A percentile compares a stretch with the other conserved stretches of the same genome.
phyloP scores from a whole-genome alignment of 225 moss, liverwort and hornwort genomes.

The Rhytidiadelphus loreus region DNA sequence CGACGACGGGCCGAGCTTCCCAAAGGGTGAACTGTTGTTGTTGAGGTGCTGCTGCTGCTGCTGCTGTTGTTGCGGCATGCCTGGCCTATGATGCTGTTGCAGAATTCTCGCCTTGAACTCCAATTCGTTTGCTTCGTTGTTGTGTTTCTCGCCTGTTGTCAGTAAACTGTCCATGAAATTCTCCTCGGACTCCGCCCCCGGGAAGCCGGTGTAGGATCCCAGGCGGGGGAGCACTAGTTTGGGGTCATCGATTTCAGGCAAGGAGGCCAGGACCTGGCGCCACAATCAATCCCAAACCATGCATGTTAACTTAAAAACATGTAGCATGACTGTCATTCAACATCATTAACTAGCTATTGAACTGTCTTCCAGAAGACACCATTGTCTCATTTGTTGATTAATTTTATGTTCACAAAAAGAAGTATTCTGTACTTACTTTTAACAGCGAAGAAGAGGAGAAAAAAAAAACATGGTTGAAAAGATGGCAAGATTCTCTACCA shows the following conservation, averaged over 20 bases:
- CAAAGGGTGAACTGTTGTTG: neutral
- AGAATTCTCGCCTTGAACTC: constrained; percentile 21
- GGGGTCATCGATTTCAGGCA: constrained; percentile 81
- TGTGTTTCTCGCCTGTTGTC: constrained; percentile 19
- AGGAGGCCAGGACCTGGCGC: constrained; percentile 64
- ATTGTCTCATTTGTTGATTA: neutral
- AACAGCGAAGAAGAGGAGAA: too few species aligned
- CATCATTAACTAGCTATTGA: too few species aligned
- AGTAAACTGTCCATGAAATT: constrained; percentile 56
- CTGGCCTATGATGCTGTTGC: neutral
- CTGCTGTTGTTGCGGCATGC: neutral
- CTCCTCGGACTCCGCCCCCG: constrained; percentile 60
- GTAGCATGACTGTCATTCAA: neutral
- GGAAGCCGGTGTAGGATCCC: constrained; percentile 52
- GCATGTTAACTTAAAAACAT: neutral
- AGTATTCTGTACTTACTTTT: neutral
- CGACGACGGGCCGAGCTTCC: neutral
- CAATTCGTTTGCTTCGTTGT: neutral
- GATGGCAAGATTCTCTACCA: neutral
- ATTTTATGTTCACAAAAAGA: neutral
- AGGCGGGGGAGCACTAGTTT: constrained; percentile 68
- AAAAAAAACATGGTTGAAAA: neutral
- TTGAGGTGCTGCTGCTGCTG: neutral
- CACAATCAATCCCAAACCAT: neutral
- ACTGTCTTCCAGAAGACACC: too few species aligned